phyloP scores from a whole-genome alignment of 2,329 filamentous ascomycete species.

The Trichophyton verrucosum region DNA sequence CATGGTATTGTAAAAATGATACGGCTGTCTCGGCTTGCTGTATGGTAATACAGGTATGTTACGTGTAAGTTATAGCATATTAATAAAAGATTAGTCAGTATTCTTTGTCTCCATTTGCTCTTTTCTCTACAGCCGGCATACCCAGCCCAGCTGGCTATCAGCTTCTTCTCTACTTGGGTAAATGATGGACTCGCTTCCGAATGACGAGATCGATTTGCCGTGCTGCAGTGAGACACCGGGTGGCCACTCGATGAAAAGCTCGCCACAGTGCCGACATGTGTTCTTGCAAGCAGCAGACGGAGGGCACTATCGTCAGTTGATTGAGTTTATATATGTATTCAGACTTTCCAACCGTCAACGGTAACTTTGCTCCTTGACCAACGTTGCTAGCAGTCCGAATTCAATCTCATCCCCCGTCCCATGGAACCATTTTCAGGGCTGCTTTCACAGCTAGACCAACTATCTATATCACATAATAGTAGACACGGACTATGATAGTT shows the following conservation, averaged over 20 bases:
- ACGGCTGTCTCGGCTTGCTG: neutral
- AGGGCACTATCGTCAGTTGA: neutral
- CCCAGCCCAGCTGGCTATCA: too few relatives aligned
- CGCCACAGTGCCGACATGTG: neutral
- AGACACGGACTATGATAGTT: neutral
- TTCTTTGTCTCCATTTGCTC: neutral
- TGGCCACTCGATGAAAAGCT: neutral
- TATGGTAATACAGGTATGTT: neutral
- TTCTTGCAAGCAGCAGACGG: too few relatives aligned
- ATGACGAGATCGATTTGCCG: too few relatives aligned
- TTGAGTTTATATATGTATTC: neutral
- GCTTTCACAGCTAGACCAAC: neutral
- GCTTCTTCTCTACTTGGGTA: too few relatives aligned
- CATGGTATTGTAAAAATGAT: neutral
- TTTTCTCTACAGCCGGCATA: too few relatives aligned
- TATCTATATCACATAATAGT: too few relatives aligned
- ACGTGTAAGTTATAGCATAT: neutral
- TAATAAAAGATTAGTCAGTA: neutral
- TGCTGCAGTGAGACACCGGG: too few relatives aligned
- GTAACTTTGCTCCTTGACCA: neutral
- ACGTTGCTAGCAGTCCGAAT: neutral
- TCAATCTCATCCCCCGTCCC: neutral
- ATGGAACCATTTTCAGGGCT: neutral
- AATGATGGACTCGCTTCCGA: too few relatives aligned
- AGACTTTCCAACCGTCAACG: neutral